These are phyloP conservation scores for Microcyclosporella mali DNA, from an alignment of 2,329 filamentous ascomycete genomes.

Conservation along the genomic window DNA sequence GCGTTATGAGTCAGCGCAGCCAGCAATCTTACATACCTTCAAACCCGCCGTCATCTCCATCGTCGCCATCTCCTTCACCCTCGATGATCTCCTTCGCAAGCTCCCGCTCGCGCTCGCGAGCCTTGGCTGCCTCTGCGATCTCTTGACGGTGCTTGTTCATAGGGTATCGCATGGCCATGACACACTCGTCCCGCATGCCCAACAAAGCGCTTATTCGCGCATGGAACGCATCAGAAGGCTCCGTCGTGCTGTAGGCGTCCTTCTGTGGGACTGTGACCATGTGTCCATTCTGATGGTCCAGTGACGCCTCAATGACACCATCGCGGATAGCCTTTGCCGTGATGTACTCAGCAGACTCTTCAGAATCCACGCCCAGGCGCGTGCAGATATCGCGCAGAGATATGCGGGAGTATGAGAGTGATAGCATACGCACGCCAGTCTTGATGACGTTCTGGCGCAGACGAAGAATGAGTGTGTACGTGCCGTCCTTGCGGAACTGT, in stretches of 20 bases:
- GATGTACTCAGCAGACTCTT: constrained; percentile 98
- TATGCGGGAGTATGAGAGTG: constrained; percentile 93
- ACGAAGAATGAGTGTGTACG: constrained; percentile 90
- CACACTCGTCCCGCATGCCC: constrained; percentile 90
- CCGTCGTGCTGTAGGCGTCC: constrained; percentile 91
- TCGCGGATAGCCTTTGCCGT: constrained; percentile 97
- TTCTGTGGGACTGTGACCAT: constrained; percentile 98
- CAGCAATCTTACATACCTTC: constrained; percentile 68
- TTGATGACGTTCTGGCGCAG: constrained; percentile 98
- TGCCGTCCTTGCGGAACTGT: constrained; percentile 86
- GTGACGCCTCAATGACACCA: constrained; percentile 89
- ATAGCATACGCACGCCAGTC: constrained; percentile 99
- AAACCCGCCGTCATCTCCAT: constrained; percentile 82
- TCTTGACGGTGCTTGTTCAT: constrained; percentile 99
- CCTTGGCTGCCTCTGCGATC: constrained; percentile 96
- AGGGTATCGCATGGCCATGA: constrained; percentile 98
- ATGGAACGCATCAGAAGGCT: constrained; percentile 95
- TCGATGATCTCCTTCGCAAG: constrained; percentile 99
- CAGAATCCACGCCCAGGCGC: constrained; percentile 82
- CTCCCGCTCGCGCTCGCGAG: constrained; percentile 91
- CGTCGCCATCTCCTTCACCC: constrained; percentile 92
- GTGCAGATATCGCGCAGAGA: constrained; percentile 96
- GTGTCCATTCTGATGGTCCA: constrained; percentile 90
- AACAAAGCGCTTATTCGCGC: constrained; percentile 91
- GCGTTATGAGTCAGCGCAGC: background rate